These are phyloP conservation scores for Nicotiana noctiflora DNA, from an alignment of 257 asterid species.

Conservation along the genomic window DNA sequence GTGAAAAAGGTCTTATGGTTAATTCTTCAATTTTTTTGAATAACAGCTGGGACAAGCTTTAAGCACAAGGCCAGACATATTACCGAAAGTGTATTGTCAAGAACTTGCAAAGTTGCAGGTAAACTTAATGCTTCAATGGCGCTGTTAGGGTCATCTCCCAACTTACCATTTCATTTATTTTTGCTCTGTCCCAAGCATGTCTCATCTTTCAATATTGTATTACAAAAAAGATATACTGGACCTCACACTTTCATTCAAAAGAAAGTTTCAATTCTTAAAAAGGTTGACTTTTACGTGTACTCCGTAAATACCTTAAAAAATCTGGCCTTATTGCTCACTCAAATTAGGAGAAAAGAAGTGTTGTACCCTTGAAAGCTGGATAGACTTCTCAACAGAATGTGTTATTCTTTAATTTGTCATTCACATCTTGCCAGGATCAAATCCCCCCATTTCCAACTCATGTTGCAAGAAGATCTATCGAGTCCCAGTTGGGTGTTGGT, in stretches of 20 bases:
- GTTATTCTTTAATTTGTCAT: slow-evolving; percentile 11
- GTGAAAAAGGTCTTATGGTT: slow-evolving; percentile 3
- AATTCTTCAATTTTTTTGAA: slow-evolving; percentile 19
- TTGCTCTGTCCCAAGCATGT: neutral
- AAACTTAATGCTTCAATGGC: neutral
- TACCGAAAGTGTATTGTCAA: slow-evolving; percentile 82
- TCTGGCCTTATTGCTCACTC: neutral
- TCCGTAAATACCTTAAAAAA: neutral
- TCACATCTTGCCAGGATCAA: slow-evolving; percentile 61
- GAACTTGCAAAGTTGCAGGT: slow-evolving; percentile 96
- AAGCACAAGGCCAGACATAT: slow-evolving; percentile 94
- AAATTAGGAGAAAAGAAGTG: neutral
- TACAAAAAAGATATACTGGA: neutral
- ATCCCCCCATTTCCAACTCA: slow-evolving; percentile 90
- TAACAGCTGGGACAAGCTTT: slow-evolving; percentile 96
- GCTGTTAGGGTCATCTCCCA: neutral
- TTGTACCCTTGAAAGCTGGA: slow-evolving; percentile 1
- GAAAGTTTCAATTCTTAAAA: slow-evolving; percentile 2
- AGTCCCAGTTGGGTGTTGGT: slow-evolving; percentile 81
- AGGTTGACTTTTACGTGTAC: neutral
- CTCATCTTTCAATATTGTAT: slow-evolving; percentile 2
- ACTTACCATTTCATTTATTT: neutral
- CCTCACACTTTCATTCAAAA: neutral
- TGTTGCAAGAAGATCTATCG: slow-evolving; percentile 78
- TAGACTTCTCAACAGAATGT: slow-evolving; percentile 6